Evolutionary conservation across 441 rosid genomes (phyloP).

Genomic region (Biscutella auriculata): DNA sequence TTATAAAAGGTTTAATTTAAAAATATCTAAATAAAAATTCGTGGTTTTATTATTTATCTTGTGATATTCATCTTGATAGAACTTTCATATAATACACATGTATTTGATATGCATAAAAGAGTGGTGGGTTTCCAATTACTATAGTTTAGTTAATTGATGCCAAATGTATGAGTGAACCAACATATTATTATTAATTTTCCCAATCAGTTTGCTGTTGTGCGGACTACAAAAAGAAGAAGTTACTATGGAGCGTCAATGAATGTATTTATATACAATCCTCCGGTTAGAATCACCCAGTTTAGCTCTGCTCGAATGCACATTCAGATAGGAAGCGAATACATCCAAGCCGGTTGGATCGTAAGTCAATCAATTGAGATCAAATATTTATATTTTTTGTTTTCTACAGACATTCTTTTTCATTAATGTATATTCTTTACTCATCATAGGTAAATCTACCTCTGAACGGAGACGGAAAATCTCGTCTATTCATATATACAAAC

Average conservation of each 20-base stretch:
- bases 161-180: too few relatives aligned
- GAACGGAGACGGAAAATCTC: neutral
- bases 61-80: too few relatives aligned
- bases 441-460: neutral
- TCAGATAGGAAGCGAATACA: neutral
- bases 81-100: too few relatives aligned
- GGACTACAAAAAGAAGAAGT: neutral
- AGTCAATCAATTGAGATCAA: neutral
- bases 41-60: too few relatives aligned
- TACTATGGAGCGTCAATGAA: constrained; percentile 4
- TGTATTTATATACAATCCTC: neutral
- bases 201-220: neutral
- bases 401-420: too few relatives aligned
- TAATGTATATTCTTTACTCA: neutral
- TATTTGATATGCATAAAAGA: too few relatives aligned
- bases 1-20: too few relatives aligned
- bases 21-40: too few relatives aligned
- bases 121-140: too few relatives aligned
- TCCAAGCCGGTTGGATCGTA: constrained; percentile 7
- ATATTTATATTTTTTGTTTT: too few relatives aligned
- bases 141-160: too few relatives aligned
- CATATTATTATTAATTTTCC: neutral
- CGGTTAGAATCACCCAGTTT: neutral
- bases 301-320: neutral
- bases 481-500: neutral